phyloP scores from a whole-genome alignment of 139 green algal genomes.

The Coelastrella sp. region DNA sequence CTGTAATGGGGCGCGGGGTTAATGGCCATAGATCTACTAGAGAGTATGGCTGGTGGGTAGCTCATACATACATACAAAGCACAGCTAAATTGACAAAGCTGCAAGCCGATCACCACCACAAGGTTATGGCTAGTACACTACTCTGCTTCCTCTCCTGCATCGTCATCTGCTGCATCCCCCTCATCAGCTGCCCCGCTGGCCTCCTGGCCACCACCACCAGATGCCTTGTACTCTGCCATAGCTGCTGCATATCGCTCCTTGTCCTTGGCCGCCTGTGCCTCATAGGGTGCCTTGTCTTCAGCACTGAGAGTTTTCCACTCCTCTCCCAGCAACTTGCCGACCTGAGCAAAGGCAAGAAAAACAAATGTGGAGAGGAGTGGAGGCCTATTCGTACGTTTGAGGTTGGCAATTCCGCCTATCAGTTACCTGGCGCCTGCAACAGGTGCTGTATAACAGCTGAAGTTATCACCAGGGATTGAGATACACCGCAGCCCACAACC shows the following conservation, averaged over 20 bases:
- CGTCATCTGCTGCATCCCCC: conserved; percentile 1
- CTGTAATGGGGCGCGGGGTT: no score
- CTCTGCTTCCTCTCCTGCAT: background rate
- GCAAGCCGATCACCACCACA: no score
- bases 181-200: conserved; percentile 6
- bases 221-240: conserved; percentile 78
- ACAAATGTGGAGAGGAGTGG: no score
- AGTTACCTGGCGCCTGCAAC: no score
- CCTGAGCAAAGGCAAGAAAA: conserved; percentile 40
- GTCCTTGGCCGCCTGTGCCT: conserved; percentile 56
- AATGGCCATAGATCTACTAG: background rate
- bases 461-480: no score
- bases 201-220: background rate
- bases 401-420: no score
- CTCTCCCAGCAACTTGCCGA: conserved; percentile 83
- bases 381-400: no score
- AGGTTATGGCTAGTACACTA: background rate
- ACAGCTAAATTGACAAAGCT: no score
- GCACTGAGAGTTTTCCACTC: conserved; percentile 80
- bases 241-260: conserved; percentile 74
- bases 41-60: background rate
- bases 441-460: no score
- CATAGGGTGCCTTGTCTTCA: conserved; percentile 75
- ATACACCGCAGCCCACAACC: no score
- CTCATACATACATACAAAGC: background rate